Base-by-base conservation (phyloP, 441 rosid genomes). In the Pelargonium citronellum region DNA sequence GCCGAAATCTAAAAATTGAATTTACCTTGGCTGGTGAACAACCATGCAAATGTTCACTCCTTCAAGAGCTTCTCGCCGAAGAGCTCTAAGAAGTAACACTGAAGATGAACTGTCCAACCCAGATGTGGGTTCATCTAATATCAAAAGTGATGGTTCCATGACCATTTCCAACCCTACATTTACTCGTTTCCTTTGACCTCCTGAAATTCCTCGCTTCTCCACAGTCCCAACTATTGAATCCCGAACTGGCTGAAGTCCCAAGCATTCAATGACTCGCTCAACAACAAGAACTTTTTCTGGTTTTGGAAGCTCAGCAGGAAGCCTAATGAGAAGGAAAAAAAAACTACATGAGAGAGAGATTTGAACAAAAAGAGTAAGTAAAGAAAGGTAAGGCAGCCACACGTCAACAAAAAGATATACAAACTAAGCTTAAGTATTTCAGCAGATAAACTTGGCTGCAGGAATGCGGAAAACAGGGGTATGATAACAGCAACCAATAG, bases 91-190 rank as follows among this genome's bases (percentile, higher is more conserved):
- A 62, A 95, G 90, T 79, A 90, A 83, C 69, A 85, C 87, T 63
- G 99, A 95, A 63, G 99, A 92, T 58, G 99, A 90, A 73, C 99
- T 95, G 72, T 95, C 99, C 83, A 92, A 85, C 12, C 99, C 99
- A 44, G 99, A 90, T 27, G 99, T 95, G n/a, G 99, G 97, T 74
- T 95, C 99, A 74, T 92, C 99, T 68, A 95, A 85, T 73, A 95
- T 92, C 64, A 95, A 83, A 69, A 95, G 88, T 66, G 99, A 95
- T 85, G 99, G 99, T 71, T 95, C 98, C 99, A 95, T 92, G 55
- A 95, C 99, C 99, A 95, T 95, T 81, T 95, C 99, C 71, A 95
- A 87, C 71, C 99, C 99, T 8, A 95, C 99, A 69, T 95, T 95
- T 61, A 92, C 98, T 67, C 99, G 81, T 82, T 95, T 95, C 78